A percentile compares a stretch with the other conserved stretches of the same genome.
Evolutionary conservation across 2,329 filamentous ascomycete species (phyloP).

Genomic region (Zasmidium cellare): DNA sequence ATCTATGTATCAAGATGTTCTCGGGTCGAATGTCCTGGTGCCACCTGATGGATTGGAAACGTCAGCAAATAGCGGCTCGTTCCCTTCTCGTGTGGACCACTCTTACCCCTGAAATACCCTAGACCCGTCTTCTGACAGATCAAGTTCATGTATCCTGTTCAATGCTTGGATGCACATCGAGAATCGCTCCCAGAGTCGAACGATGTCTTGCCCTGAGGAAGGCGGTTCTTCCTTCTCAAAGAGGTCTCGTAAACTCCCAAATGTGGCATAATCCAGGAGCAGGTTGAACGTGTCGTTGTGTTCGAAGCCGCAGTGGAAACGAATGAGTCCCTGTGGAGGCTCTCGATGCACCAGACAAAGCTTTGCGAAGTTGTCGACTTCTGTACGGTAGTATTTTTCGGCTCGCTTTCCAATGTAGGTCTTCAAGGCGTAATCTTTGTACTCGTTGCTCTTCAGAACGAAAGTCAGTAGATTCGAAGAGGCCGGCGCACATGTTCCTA

Average conservation of each 20-base stretch:
- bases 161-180: conserved; percentile 34
- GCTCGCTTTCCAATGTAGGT: background rate
- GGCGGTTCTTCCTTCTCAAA: conserved; percentile 22
- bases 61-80: too few species aligned
- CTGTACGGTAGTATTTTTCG: background rate
- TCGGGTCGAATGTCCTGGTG: conserved; percentile 37
- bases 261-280: conserved; percentile 39
- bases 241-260: conserved; percentile 35
- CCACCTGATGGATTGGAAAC: conserved; percentile 14
- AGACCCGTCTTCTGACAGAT: background rate
- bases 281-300: conserved; percentile 33
- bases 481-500: too few species aligned
- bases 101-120: background rate
- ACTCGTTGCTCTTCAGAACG: too few species aligned
- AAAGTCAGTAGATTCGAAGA: too few species aligned
- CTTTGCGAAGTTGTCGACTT: conserved; percentile 1
- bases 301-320: conserved; percentile 27
- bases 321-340: conserved; percentile 20
- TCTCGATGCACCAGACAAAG: background rate
- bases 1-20: conserved; percentile 26
- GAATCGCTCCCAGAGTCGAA: conserved; percentile 35
- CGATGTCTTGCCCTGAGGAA: conserved; percentile 27
- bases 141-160: conserved; percentile 20
- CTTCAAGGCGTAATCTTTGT: conserved; percentile 12
- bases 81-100: background rate